phyloP scores from a whole-genome alignment of 2,329 filamentous ascomycete genomes.

The Stylonectria norvegica region DNA sequence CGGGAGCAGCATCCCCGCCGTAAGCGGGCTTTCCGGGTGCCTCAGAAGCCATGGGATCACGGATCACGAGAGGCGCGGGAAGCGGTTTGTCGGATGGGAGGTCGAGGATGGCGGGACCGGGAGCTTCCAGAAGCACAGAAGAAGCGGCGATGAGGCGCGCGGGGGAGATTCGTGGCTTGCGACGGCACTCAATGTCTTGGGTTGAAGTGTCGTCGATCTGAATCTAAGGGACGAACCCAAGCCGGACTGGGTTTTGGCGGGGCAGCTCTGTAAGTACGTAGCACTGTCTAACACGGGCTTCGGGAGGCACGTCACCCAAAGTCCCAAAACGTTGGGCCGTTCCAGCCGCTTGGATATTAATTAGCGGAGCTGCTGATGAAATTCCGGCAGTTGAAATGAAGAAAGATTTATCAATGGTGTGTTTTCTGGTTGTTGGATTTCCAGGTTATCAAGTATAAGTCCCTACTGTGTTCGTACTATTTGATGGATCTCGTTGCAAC shows the following conservation, averaged over 20 bases:
- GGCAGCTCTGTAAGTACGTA: no score
- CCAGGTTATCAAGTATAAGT: not conserved
- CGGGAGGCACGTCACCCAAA: no score
- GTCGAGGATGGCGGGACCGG: constrained; percentile 1
- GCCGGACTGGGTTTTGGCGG: constrained; percentile 15
- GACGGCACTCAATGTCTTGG: constrained; percentile 11
- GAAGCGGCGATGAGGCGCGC: not conserved
- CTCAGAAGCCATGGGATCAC: constrained; percentile 31
- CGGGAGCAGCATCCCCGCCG: constrained; percentile 16
- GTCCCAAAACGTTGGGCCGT: no score
- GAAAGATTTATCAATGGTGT: not conserved
- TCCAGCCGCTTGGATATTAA: no score
- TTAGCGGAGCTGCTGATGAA: no score
- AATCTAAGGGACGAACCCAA: constrained; percentile 6
- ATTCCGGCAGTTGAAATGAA: no score
- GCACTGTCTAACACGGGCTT: no score
- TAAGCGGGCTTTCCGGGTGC: constrained; percentile 23
- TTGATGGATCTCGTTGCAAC: constrained; percentile 11
- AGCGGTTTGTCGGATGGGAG: constrained; percentile 3
- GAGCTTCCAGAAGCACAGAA: constrained; percentile 1
- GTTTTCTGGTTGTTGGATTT: not conserved
- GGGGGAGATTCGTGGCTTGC: not conserved
- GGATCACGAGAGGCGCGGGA: constrained; percentile 4
- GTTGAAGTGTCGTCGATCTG: constrained; percentile 9
- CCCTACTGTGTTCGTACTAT: constrained; percentile 10